Base-by-base conservation (phyloP, 768 basidiomycete species). In the Agaricus bisporus region DNA sequence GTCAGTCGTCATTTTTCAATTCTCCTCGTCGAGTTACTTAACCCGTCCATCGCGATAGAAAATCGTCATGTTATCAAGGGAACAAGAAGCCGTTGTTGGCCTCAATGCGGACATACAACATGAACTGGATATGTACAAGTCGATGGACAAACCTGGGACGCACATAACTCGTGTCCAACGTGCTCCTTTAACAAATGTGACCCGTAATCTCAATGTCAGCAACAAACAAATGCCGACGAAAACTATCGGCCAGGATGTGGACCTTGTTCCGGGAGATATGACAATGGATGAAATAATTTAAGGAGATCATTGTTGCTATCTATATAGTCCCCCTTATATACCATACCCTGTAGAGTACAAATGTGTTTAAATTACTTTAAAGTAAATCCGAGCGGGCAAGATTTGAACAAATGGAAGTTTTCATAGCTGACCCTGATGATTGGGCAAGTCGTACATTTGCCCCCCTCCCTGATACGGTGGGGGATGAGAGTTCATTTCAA, bases 71-170 rank as follows among this genome's bases (percentile, higher is more conserved):
- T 67, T 77, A 48, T 69, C 64, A 26, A 73, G 72, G 17, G 81
- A 82, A 46, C 75, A 74, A 10, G 82, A 84, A 48, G 62, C 66
- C n/a, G 60, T 72, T n/a, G 59, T 58, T 5, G 65, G 67, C 2
- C 63, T 72, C 7, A 81, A 79, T 41, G 70, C 70, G 1, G 74
- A 74, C n/a, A 67, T 86, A 2, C 67, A 67, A 41, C 69, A 74
- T 39, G 84, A 85, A 60, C 66, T 86, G 3, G 74, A 75, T 36
- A 70, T 81, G 74, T 86, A 84, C 66, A 83, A 76, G 55, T 83
- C 83, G 12, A 75, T 76, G 3, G 68, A 65, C 59, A 83, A 81
- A 60, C 80, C 80, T 14, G 74, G 79, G 20, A 82, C 82, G 17
- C 64, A 70, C 49, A 72, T 84, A 36, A 82, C 78, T 11, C 69